Conservation (phyloP, 768 basidiomycete genomes). For the Termitomyces titanicus region DNA sequence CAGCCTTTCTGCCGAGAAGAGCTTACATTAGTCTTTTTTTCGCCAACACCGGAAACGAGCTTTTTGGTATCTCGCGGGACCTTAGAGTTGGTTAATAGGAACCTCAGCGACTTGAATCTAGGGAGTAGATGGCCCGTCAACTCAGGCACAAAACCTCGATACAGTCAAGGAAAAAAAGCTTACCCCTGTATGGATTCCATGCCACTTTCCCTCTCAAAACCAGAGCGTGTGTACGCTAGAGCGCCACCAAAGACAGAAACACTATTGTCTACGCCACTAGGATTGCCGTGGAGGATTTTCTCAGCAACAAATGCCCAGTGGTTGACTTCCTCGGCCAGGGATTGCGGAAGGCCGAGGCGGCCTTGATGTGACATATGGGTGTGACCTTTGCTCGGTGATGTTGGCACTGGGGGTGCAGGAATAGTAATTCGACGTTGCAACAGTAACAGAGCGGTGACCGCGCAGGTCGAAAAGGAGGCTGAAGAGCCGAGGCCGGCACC, state of each 20-base stretch:
- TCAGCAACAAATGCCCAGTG: slow-evolving; percentile 92
- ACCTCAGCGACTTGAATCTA: slow-evolving; percentile 88
- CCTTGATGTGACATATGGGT: slow-evolving; percentile 63
- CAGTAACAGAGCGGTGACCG: slow-evolving; percentile 76
- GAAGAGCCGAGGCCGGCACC: slow-evolving; percentile 97
- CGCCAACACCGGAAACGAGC: slow-evolving; percentile 85
- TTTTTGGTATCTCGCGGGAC: slow-evolving; percentile 93
- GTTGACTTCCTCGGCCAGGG: slow-evolving; percentile 79
- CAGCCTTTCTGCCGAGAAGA: slow-evolving; percentile 1
- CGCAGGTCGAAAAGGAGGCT: slow-evolving; percentile 90
- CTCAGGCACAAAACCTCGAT: slow-evolving; percentile 10
- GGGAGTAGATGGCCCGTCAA: slow-evolving; percentile 11
- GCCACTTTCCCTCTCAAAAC: slow-evolving; percentile 72
- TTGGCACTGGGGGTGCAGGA: slow-evolving; percentile 47
- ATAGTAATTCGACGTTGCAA: slow-evolving; percentile 64
- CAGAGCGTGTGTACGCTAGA: slow-evolving; percentile 80
- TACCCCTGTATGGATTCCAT: slow-evolving; percentile 88
- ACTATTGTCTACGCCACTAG: slow-evolving; percentile 96
- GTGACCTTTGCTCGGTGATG: slow-evolving; percentile 44
- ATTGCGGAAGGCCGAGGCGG: slow-evolving; percentile 58
- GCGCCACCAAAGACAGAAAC: slow-evolving; percentile 93
- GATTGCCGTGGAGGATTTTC: slow-evolving; percentile 96
- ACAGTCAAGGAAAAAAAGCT: slow-evolving; percentile 22
- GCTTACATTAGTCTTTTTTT: slow-evolving; percentile 60
- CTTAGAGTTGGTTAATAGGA: slow-evolving; percentile 90